Base-by-base conservation (phyloP, 129 eudicot genomes). In the Helichrysum umbraculigerum region DNA sequence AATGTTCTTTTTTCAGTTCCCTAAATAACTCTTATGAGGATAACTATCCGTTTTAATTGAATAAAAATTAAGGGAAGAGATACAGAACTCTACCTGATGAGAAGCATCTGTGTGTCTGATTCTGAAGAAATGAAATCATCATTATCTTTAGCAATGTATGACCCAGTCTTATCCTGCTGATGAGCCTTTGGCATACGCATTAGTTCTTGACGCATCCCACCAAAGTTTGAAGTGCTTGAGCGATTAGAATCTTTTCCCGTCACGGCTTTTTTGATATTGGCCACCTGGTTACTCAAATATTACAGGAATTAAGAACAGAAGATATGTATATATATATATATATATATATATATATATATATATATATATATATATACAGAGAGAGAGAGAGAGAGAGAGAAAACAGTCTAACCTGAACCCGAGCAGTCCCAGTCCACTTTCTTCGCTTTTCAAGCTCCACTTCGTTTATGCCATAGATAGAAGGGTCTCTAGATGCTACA, bases 401-500 rank as follows among this genome's bases (percentile, higher is more conserved):
- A 4, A 29, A 35, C 68, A 12, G 57, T 29, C 21, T 44, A 76
- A 92, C 98, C 88, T 92, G 93, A 74, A 65, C 44, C 73, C 90
- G 88, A 34, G 96, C 96, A 78, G 78, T 92, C 80, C 66, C 81
- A 56, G 93, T 89, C 98, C 98, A 92, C 76, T 86, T 89, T 71
- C 85, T 86, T 71, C 98, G 81, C 33, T 89, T 92, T 54, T 89
- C 91, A 77, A 92, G 93, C 88, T 89, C 98, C 30, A 67, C 77
- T 54, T 86, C 80, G 73, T 76, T 74, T 41, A 87, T 88, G 56
- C 93, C 93, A 70, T 87, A 92, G 82, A 74, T 65, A 68, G 90
- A 42, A 86, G 96, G 98, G 82, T 92, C 89, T 83, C 90, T 89
- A 21, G 93, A 81, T 51, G 96, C 98, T 14, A 92, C 96, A 59